Conservation (phyloP, 805 yeast species). For the Candida sanyiensis region DNA sequence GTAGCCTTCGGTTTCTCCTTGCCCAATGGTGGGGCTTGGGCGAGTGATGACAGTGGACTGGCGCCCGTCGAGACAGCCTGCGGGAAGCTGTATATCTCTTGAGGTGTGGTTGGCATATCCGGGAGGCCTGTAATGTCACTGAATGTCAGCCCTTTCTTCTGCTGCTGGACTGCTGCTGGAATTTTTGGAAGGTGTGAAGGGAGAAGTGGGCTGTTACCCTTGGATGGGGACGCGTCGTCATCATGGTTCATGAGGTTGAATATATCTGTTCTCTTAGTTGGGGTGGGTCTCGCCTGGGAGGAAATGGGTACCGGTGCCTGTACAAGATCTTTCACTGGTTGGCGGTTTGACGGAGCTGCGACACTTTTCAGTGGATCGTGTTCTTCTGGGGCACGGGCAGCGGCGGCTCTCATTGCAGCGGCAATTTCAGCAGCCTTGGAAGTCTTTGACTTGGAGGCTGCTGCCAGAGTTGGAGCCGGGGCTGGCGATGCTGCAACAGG, state of each 20-base stretch:
- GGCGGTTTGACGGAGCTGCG: neutral
- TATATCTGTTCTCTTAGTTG: constrained; percentile 6
- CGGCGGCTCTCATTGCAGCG: constrained; percentile 10
- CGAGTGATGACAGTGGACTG: neutral
- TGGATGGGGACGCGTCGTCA: neutral
- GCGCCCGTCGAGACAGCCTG: neutral
- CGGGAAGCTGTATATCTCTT: neutral
- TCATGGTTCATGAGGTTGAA: constrained; percentile 11
- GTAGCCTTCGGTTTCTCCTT: neutral
- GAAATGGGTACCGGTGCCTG: neutral
- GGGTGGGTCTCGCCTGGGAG: neutral
- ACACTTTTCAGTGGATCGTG: too few relatives aligned
- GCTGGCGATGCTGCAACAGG: too few relatives aligned
- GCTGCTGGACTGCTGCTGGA: neutral
- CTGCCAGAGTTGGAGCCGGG: neutral
- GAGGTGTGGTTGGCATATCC: neutral
- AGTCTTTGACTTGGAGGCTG: constrained; percentile 5
- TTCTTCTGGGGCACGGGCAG: neutral
- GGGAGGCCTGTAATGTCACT: constrained; percentile 6
- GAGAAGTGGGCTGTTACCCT: neutral
- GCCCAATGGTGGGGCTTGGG: neutral
- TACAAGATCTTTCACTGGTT: too few relatives aligned
- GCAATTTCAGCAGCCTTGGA: constrained; percentile 10
- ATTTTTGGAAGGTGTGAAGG: neutral
- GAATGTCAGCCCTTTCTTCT: constrained; percentile 1